Base-by-base conservation (phyloP, 2,329 filamentous ascomycete genomes). In the Sordariomycetes sp. region DNA sequence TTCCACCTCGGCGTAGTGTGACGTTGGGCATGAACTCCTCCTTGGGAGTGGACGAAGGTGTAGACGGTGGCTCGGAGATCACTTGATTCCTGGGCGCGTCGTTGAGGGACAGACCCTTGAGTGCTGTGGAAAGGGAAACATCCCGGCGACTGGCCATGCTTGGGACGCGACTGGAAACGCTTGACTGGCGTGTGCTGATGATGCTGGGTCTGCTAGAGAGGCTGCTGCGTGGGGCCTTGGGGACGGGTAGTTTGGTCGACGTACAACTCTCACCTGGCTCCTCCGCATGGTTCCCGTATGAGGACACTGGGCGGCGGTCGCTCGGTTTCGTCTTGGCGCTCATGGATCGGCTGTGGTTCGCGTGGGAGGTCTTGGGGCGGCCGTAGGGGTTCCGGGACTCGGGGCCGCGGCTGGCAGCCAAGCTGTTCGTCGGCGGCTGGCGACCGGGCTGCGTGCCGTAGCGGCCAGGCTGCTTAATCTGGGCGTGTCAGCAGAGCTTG, bases 371-470 rank as follows among this genome's bases (percentile, higher is more conserved):
- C 61, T 81, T 76, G 3, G 80, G 76, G 58, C 81, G 79, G 68
- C 75, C 71, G 60, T 71, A 65, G 5, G 71, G 63, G 6, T 73
- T 70, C 16, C 79, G 74, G 62, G 82, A 78, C 16, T 75, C 76
- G 14, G 78, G 75, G 1, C 84, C 82, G 32, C 83, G 69, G 64
- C 81, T 86, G 61, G 76, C 80, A 16, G 80, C 76, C 61, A 85
- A 83, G 61, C 74, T 76, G 61, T 72, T 76, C 20, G 56, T 59
- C 20, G 57, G 55, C 18, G 43, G 52, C 56, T 20, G 61, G 58
- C 22, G 52, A 32, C 35, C 54, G 25, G 43, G 50, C 11, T 59
- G 59, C 40, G 60, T 51, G 57, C 60, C 60, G 50, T 48, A 57
- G 14, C 51, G 52, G 40, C 57, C 35, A 18, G 57, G 52, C 20